Percentiles rank a stretch among this genome's conserved stretches.
Evolutionary conservation across 257 asterid genomes (phyloP).

Genomic region (Apocynum venetum): DNA sequence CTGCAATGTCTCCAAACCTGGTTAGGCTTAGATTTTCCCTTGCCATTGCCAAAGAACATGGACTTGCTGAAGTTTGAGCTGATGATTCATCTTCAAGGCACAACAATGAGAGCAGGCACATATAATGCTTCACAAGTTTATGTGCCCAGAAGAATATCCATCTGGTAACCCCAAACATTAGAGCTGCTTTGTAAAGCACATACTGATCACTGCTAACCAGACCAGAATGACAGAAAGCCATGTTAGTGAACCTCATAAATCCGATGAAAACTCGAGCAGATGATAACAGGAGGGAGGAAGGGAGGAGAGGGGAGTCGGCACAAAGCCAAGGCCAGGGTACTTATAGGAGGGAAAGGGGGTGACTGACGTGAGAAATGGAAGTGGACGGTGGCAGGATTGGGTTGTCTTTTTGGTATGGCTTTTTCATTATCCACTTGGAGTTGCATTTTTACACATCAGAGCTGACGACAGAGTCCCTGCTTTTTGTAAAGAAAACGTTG

Average conservation of each 20-base stretch:
- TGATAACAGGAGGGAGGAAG: too few relatives aligned
- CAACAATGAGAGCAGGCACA: constrained; percentile 21
- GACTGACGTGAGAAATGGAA: constrained; percentile 33
- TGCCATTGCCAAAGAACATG: constrained; percentile 26
- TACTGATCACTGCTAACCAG: constrained; percentile 43
- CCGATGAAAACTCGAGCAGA: neutral
- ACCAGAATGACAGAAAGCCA: constrained; percentile 17
- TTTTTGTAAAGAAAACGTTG: constrained; percentile 21
- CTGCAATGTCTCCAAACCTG: constrained; percentile 35
- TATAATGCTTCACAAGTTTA: constrained; percentile 28
- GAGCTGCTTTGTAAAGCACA: constrained; percentile 53
- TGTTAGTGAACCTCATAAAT: neutral
- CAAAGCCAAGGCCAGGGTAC: neutral
- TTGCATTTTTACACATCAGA: constrained; percentile 42
- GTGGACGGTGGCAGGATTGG: constrained; percentile 20
- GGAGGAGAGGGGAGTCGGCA: constrained; percentile 33
- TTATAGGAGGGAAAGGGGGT: constrained; percentile 2
- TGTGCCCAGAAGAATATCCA: constrained; percentile 45
- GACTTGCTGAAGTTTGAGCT: constrained; percentile 13
- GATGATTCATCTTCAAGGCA: constrained; percentile 10
- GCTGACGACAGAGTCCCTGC: constrained; percentile 24
- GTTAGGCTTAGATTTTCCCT: constrained; percentile 41
- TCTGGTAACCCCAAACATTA: constrained; percentile 49
- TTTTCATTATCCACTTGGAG: constrained; percentile 40
- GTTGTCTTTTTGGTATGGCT: constrained; percentile 30